These are phyloP conservation scores for Boletus sp. DNA, from an alignment of 768 basidiomycete genomes.

Conservation along the genomic window DNA sequence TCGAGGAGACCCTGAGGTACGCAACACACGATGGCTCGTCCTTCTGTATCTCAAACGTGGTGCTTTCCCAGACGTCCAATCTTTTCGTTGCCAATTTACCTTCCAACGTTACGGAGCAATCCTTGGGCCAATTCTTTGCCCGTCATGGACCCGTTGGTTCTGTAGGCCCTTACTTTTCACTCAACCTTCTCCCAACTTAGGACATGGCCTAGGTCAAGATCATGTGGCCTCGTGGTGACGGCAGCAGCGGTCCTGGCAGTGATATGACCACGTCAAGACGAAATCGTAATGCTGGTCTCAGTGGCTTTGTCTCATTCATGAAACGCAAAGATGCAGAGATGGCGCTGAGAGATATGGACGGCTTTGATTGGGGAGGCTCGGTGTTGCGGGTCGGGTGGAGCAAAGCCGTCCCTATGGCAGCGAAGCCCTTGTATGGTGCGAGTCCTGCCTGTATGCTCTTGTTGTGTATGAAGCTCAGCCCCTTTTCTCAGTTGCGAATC, in stretches of 20 bases:
- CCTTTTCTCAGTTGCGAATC: slow-evolving; percentile 16
- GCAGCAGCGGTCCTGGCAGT: slow-evolving; percentile 59
- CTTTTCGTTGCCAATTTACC: slow-evolving; percentile 95
- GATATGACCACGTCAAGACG: slow-evolving; percentile 74
- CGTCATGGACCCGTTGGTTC: slow-evolving; percentile 90
- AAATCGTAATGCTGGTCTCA: slow-evolving; percentile 71
- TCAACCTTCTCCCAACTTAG: neutral
- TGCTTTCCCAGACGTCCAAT: slow-evolving; percentile 73
- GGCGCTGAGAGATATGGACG: slow-evolving; percentile 87
- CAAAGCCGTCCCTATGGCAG: slow-evolving; percentile 87
- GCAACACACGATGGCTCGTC: slow-evolving; percentile 11
- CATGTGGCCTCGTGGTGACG: slow-evolving; percentile 97
- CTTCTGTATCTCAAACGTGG: slow-evolving; percentile 1
- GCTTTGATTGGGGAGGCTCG: slow-evolving; percentile 91
- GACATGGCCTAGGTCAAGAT: slow-evolving; percentile 69
- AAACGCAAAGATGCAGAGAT: slow-evolving; percentile 85
- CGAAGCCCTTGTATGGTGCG: slow-evolving; percentile 78
- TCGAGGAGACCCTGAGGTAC: slow-evolving; percentile 80
- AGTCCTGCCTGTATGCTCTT: neutral
- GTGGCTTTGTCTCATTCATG: slow-evolving; percentile 98
- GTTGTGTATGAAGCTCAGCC: neutral
- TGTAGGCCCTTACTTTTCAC: slow-evolving; percentile 40
- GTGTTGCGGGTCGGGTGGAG: slow-evolving; percentile 92
- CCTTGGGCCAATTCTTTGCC: slow-evolving; percentile 88
- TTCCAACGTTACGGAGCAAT: slow-evolving; percentile 78